phyloP scores from a whole-genome alignment of 2,329 filamentous ascomycete genomes.

The Bipolaris bicolor region DNA sequence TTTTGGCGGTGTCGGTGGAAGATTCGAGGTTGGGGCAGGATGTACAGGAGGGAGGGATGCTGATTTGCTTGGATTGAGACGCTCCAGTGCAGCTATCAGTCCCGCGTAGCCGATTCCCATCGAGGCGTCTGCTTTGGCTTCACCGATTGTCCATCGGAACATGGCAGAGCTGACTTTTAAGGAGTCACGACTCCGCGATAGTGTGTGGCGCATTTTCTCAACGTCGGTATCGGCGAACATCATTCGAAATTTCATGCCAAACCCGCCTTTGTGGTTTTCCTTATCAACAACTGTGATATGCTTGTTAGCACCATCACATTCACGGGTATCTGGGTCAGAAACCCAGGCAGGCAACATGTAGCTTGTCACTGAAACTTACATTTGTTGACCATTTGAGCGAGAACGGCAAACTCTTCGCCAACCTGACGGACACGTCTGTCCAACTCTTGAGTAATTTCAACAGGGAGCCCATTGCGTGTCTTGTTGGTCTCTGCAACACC shows the following conservation, averaged over 20 bases:
- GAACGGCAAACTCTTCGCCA: constrained; percentile 65
- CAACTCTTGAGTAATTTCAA: constrained; percentile 67
- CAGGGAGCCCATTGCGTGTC: constrained; percentile 59
- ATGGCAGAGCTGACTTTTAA: constrained; percentile 68
- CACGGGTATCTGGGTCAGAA: background rate
- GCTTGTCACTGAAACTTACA: constrained; percentile 14
- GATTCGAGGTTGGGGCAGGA: constrained; percentile 41
- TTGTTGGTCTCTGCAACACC: constrained; percentile 60
- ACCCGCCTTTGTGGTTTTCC: constrained; percentile 63
- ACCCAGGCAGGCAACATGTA: background rate
- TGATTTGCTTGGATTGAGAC: constrained; percentile 49
- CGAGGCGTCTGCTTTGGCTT: constrained; percentile 63
- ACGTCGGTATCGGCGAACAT: constrained; percentile 62
- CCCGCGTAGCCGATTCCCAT: constrained; percentile 72
- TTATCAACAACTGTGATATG: constrained; percentile 61
- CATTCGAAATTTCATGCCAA: constrained; percentile 68
- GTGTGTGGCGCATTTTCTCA: constrained; percentile 63
- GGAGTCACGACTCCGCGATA: constrained; percentile 65
- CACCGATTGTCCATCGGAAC: constrained; percentile 69
- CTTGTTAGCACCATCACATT: background rate
- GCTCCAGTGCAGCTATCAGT: constrained; percentile 68
- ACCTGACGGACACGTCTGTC: constrained; percentile 68
- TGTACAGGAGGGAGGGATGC: constrained; percentile 28
- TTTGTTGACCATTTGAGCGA: constrained; percentile 68
- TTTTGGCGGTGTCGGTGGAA: constrained; percentile 38